Evolutionary conservation across 352 stramenopile genomes (phyloP).

Genomic region (Phytophthora macrochlamydospora): DNA sequence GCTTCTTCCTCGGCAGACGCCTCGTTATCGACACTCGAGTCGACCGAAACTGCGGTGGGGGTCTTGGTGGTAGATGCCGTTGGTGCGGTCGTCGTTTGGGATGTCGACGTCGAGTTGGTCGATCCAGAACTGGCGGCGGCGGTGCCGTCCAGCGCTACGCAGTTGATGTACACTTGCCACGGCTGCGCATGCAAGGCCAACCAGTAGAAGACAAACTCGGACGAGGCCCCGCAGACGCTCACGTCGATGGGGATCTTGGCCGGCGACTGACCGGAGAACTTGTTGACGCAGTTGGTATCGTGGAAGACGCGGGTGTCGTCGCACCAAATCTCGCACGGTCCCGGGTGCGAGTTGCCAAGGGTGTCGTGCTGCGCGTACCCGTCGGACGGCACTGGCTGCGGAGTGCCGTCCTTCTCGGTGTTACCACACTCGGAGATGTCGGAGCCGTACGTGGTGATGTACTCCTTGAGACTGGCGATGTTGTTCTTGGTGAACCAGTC

Average conservation of each 20-base stretch:
- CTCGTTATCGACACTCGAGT: constrained; percentile 10
- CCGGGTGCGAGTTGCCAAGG: constrained; percentile 37
- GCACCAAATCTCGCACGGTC: constrained; percentile 55
- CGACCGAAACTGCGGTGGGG: constrained; percentile 1
- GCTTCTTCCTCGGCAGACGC: constrained; percentile 4
- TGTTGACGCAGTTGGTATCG: constrained; percentile 37
- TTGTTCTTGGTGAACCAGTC: constrained; percentile 37
- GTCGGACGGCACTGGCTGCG: constrained; percentile 24
- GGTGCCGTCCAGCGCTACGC: constrained; percentile 27
- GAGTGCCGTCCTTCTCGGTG: constrained; percentile 27
- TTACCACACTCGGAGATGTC: constrained; percentile 31
- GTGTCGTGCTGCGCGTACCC: constrained; percentile 30
- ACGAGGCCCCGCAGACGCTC: constrained; percentile 28
- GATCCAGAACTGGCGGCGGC: constrained; percentile 2
- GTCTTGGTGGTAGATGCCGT: not conserved
- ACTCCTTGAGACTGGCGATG: constrained; percentile 34
- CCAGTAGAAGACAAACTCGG: constrained; percentile 49
- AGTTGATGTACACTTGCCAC: constrained; percentile 58
- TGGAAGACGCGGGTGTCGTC: constrained; percentile 46
- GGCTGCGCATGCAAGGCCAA: constrained; percentile 38
- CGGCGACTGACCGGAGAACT: constrained; percentile 25
- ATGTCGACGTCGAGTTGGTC: constrained; percentile 15
- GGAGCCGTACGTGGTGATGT: constrained; percentile 24
- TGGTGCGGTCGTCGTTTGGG: constrained; percentile 2
- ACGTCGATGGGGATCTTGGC: constrained; percentile 42